Conservation (phyloP, 345 rosid genomes). For the Citrus maxima region DNA sequence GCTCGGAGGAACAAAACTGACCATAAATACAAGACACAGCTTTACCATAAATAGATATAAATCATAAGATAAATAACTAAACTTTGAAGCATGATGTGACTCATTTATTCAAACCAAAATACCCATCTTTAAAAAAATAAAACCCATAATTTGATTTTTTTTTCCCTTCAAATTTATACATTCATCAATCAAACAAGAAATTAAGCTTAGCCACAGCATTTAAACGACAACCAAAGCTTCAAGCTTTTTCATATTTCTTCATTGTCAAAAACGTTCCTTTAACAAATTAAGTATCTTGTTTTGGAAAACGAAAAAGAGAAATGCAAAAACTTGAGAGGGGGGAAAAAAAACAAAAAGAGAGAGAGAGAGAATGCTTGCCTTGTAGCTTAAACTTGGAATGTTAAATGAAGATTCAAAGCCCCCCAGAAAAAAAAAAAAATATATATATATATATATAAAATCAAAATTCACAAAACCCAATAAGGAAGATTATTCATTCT, state of each 20-base stretch:
- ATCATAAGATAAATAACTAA: neutral
- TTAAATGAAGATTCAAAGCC: slow-evolving; percentile 31
- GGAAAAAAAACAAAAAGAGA: neutral
- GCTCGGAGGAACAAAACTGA: neutral
- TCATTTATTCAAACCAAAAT: neutral
- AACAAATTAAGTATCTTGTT: neutral
- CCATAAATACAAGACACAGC: neutral
- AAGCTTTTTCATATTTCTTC: neutral
- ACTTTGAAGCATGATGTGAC: neutral
- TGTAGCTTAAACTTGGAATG: slow-evolving; percentile 26
- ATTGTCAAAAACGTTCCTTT: neutral
- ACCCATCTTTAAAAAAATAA: neutral
- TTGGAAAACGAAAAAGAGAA: too few species aligned
- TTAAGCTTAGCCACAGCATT: neutral
- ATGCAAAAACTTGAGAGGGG: neutral
- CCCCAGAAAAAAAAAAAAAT: neutral
- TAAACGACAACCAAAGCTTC: neutral
- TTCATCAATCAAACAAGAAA: neutral
- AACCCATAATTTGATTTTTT: neutral
- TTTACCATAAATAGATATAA: slow-evolving; percentile 15
- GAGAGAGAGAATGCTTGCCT: slow-evolving; percentile 20
- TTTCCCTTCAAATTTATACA: neutral
- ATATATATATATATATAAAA: neutral
- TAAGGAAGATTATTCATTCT: neutral
- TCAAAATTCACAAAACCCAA: neutral